phyloP scores from a whole-genome alignment of 2,329 filamentous ascomycete genomes.

The Sphaerostilbella broomeana region DNA sequence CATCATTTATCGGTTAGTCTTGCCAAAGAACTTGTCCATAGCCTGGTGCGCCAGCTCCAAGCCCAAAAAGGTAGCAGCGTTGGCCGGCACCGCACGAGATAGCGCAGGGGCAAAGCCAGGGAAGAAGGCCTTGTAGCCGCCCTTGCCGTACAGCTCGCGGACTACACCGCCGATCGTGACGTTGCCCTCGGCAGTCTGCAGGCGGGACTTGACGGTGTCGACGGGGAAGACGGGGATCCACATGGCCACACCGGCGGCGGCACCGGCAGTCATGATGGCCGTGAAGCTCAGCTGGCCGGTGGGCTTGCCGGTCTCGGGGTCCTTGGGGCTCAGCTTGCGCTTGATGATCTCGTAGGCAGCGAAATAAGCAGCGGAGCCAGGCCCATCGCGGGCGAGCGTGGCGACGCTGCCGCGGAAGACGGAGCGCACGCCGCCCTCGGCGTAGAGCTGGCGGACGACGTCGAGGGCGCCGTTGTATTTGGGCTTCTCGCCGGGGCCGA shows the following conservation, averaged over 20 bases:
- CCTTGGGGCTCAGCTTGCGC: slow-evolving; percentile 74
- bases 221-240: slow-evolving; percentile 98
- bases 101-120: slow-evolving; percentile 91
- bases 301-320: slow-evolving; percentile 64
- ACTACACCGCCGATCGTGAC: slow-evolving; percentile 76
- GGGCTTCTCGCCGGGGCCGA: slow-evolving; percentile 83
- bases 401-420: slow-evolving; percentile 89
- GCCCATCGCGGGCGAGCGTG: slow-evolving; percentile 88
- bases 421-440: slow-evolving; percentile 79
- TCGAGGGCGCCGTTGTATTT: slow-evolving; percentile 83
- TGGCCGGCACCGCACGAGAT: slow-evolving; percentile 87
- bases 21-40: slow-evolving; percentile 67
- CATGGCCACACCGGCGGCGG: slow-evolving; percentile 91
- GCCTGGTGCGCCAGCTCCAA: slow-evolving; percentile 78
- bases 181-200: slow-evolving; percentile 86
- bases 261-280: slow-evolving; percentile 81
- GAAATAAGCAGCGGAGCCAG: slow-evolving; percentile 91
- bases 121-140: slow-evolving; percentile 90
- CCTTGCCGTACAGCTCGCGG: slow-evolving; percentile 71
- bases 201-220: slow-evolving; percentile 88
- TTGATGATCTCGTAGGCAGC: slow-evolving; percentile 97
- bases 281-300: slow-evolving; percentile 71
- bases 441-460: slow-evolving; percentile 89
- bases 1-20: neutral
- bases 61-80: slow-evolving; percentile 88